A percentile compares a stretch with the other conserved stretches of the same genome.
Conservation (phyloP, 2,329 filamentous ascomycete species). For the Xylogone sp. region DNA sequence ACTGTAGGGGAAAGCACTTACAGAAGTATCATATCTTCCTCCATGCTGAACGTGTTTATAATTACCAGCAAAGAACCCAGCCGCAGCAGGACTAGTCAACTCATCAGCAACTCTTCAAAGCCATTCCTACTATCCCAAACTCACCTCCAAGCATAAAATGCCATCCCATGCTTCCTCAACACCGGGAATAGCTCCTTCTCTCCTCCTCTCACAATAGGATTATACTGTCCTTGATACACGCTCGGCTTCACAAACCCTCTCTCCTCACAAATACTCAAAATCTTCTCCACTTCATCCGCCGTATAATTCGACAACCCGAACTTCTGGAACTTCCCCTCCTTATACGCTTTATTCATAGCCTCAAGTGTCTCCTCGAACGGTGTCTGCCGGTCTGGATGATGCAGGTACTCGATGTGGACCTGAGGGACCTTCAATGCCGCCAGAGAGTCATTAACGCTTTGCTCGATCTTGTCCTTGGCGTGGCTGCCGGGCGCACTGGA, state of each 20-base stretch:
- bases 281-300: conserved; percentile 12
- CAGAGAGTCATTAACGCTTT: background rate
- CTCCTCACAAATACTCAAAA: conserved; percentile 17
- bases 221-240: conserved; percentile 24
- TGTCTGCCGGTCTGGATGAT: background rate
- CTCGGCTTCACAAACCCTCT: conserved; percentile 22
- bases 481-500: background rate
- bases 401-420: conserved; percentile 1
- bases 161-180: conserved; percentile 53
- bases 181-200: conserved; percentile 56
- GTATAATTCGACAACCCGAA: conserved; percentile 25
- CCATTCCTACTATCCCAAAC: too few species aligned
- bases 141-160: conserved; percentile 45
- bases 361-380: conserved; percentile 1
- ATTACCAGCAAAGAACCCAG: too few species aligned
- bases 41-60: too few species aligned
- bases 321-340: conserved; percentile 4
- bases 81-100: too few species aligned
- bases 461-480: background rate
- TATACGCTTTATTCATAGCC: background rate
- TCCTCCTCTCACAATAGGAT: conserved; percentile 37
- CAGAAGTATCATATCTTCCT: too few species aligned
- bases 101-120: too few species aligned
- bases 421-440: background rate
- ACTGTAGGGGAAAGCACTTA: too few species aligned